Conservation (phyloP, 192 early-diverging fungal genomes). For the Rhizoclosmatium globosum region DNA sequence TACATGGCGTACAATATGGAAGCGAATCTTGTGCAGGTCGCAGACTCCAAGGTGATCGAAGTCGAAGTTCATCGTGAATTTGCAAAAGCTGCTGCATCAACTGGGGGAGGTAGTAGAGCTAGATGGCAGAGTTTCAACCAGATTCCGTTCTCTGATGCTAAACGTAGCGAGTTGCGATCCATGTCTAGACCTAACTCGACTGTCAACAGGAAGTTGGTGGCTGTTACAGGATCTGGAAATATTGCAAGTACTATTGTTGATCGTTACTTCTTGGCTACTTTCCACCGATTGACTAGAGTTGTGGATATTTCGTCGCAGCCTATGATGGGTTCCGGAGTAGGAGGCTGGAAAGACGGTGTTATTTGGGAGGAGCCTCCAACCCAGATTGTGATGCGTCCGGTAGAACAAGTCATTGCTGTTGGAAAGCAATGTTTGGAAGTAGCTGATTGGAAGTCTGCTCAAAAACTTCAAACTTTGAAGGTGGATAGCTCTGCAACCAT, state of each 20-base stretch:
- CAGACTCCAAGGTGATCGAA: conserved; percentile 60
- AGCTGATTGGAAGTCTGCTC: conserved; percentile 60
- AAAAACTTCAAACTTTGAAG: conserved; percentile 48
- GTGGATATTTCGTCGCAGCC: conserved; percentile 57
- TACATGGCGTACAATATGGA: conserved; percentile 63
- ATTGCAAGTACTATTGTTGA: conserved; percentile 33
- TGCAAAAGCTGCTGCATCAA: conserved; percentile 32
- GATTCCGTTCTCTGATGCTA: conserved; percentile 65
- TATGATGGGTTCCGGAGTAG: conserved; percentile 64
- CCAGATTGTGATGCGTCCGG: conserved; percentile 54
- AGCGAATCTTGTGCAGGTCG: conserved; percentile 62
- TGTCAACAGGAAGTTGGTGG: conserved; percentile 65
- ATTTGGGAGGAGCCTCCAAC: conserved; percentile 58
- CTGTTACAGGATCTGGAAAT: conserved; percentile 47
- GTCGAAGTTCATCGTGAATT: conserved; percentile 63
- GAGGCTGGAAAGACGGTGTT: conserved; percentile 65
- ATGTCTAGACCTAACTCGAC: conserved; percentile 47
- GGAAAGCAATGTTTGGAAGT: conserved; percentile 57
- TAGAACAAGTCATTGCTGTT: conserved; percentile 54
- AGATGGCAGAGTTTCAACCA: conserved; percentile 67
- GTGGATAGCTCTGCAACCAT: conserved; percentile 42
- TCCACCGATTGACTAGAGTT: conserved; percentile 56
- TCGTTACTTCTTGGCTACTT: conserved; percentile 65
- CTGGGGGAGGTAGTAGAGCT: conserved; percentile 17
- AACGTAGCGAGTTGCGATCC: conserved; percentile 46